Evolutionary conservation across 805 yeast genomes (phyloP).

Genomic region (Kluyveromyces nonfermentans): DNA sequence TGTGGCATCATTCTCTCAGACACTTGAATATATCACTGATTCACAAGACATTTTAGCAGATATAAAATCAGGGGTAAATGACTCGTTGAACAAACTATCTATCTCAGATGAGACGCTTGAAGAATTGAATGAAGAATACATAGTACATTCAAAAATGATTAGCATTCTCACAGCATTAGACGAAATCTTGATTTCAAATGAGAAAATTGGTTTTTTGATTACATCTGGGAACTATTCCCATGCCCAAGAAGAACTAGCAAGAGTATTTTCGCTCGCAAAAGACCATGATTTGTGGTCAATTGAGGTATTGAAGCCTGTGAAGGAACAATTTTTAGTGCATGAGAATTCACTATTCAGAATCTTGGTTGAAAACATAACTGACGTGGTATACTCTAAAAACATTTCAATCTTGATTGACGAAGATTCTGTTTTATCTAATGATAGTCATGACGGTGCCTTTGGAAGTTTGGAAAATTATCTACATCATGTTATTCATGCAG

Average conservation of each 20-base stretch:
- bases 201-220: slow-evolving; percentile 54
- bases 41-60: slow-evolving; percentile 50
- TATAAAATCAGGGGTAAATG: slow-evolving; percentile 40
- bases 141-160: slow-evolving; percentile 56
- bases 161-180: slow-evolving; percentile 62
- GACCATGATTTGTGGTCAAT: slow-evolving; percentile 48
- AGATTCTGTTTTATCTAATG: slow-evolving; percentile 12
- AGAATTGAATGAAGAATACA: slow-evolving; percentile 57
- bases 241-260: slow-evolving; percentile 48
- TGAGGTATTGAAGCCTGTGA: slow-evolving; percentile 42
- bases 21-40: slow-evolving; percentile 52
- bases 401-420: slow-evolving; percentile 15
- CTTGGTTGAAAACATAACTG: slow-evolving; percentile 67
- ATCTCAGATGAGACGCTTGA: slow-evolving; percentile 46
- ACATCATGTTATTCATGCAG: slow-evolving; percentile 48
- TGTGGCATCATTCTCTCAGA: slow-evolving; percentile 73
- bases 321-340: slow-evolving; percentile 45
- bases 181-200: slow-evolving; percentile 48
- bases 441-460: slow-evolving; percentile 21
- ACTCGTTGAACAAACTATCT: slow-evolving; percentile 42
- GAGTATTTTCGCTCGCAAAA: slow-evolving; percentile 38
- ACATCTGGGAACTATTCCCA: slow-evolving; percentile 59
- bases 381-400: slow-evolving; percentile 53
- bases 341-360: slow-evolving; percentile 55
- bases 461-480: slow-evolving; percentile 45